These are phyloP conservation scores for Dillenia turbinata DNA, from an alignment of 164 flowering plant species.

Conservation along the genomic window DNA sequence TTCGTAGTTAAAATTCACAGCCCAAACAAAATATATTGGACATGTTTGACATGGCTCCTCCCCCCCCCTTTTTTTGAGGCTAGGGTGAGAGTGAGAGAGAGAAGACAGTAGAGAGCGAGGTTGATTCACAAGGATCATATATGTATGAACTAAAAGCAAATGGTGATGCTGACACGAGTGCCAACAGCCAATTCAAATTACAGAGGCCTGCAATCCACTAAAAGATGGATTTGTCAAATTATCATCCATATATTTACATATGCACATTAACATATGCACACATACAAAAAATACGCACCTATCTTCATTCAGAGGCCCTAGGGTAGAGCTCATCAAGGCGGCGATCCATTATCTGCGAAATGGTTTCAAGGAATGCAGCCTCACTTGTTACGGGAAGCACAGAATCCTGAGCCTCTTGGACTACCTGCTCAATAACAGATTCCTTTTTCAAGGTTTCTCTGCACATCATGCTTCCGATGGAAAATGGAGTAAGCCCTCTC, in stretches of 20 bases:
- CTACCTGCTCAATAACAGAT: conserved; percentile 65
- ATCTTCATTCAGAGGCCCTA: conserved; percentile 2
- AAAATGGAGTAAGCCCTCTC: conserved; percentile 57
- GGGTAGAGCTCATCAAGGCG: conserved; percentile 33
- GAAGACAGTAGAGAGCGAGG: too few species aligned
- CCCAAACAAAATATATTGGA: too few species aligned
- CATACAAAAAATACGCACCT: conserved; percentile 11
- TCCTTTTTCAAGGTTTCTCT: conserved; percentile 54
- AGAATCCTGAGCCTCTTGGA: conserved; percentile 48
- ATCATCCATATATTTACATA: conserved; percentile 12
- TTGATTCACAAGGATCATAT: too few species aligned
- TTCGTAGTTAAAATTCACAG: too few species aligned
- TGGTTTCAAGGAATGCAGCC: conserved; percentile 44
- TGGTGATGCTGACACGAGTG: not conserved
- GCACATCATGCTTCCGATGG: conserved; percentile 76
- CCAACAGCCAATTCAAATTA: conserved; percentile 8
- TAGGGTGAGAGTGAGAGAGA: too few species aligned
- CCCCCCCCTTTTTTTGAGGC: too few species aligned
- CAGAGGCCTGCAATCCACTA: conserved; percentile 6
- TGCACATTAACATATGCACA: conserved; percentile 12
- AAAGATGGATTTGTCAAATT: conserved; percentile 4
- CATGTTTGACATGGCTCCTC: too few species aligned
- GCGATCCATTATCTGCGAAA: conserved; percentile 56
- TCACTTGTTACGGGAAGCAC: conserved; percentile 55
- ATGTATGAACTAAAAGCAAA: not conserved